These are phyloP conservation scores for Quercus glauca DNA, from an alignment of 306 rosid genomes.

Conservation along the genomic window DNA sequence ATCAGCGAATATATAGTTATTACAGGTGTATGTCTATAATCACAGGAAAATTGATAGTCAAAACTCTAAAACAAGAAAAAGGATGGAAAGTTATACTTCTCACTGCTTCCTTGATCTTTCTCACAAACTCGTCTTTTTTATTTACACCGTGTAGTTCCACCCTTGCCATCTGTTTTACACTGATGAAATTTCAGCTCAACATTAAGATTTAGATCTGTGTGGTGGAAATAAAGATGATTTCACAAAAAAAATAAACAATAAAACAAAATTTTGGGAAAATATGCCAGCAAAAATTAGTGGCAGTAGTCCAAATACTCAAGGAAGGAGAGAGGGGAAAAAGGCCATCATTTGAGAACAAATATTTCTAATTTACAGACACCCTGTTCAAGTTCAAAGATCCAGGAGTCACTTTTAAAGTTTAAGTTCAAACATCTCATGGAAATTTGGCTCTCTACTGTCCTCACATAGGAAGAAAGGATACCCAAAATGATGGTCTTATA, in stretches of 20 bases:
- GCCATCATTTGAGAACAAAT: background rate
- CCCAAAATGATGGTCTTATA: background rate
- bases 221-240: background rate
- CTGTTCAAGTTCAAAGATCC: background rate
- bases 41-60: background rate
- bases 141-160: constrained; percentile 58
- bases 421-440: background rate
- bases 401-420: background rate
- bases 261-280: background rate
- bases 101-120: constrained; percentile 57
- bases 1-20: constrained; percentile 3
- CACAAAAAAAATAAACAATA: background rate
- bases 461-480: background rate
- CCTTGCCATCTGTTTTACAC: constrained; percentile 55
- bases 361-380: background rate
- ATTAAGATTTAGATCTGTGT: background rate
- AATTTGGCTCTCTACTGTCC: background rate
- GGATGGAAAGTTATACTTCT: constrained; percentile 43
- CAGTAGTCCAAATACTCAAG: background rate
- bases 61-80: constrained; percentile 3
- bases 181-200: constrained; percentile 11
- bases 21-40: background rate
- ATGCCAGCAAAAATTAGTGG: background rate
- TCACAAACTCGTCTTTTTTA: constrained; percentile 52
- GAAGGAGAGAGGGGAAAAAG: background rate